Conservation (phyloP, 805 yeast species). For the Candida rishiriensis region DNA sequence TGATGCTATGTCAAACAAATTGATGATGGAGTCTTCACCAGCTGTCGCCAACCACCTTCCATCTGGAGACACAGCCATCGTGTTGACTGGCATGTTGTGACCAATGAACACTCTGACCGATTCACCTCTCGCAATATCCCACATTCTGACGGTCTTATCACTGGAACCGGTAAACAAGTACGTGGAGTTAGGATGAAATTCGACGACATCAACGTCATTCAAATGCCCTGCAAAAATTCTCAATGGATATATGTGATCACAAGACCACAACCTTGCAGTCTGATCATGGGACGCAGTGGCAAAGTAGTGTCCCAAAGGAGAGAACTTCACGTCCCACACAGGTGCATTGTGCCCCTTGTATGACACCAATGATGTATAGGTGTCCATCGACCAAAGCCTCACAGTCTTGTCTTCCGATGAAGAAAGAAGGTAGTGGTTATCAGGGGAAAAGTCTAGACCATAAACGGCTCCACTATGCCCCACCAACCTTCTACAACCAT, state of each 20-base stretch:
- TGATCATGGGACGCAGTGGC: conserved; percentile 98
- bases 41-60: conserved; percentile 96
- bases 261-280: conserved; percentile 96
- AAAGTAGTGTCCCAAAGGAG: conserved; percentile 95
- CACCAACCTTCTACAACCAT: conserved; percentile 48
- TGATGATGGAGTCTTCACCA: conserved; percentile 85
- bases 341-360: conserved; percentile 97
- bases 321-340: conserved; percentile 93
- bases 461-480: conserved; percentile 97
- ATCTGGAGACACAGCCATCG: conserved; percentile 89
- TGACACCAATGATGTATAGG: conserved; percentile 83
- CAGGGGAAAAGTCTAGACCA: conserved; percentile 87
- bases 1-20: conserved; percentile 91
- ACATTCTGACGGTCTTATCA: conserved; percentile 95
- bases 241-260: conserved; percentile 94
- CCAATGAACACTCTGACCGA: conserved; percentile 91
- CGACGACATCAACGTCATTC: conserved; percentile 91
- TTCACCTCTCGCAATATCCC: conserved; percentile 90
- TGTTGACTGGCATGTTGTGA: conserved; percentile 83
- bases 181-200: conserved; percentile 94
- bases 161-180: conserved; percentile 93
- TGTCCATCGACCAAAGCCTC: conserved; percentile 90
- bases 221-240: conserved; percentile 96
- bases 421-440: conserved; percentile 72
- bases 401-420: conserved; percentile 91